phyloP scores from a whole-genome alignment of 75 land plant species.

The Selaginella tamariscina region DNA sequence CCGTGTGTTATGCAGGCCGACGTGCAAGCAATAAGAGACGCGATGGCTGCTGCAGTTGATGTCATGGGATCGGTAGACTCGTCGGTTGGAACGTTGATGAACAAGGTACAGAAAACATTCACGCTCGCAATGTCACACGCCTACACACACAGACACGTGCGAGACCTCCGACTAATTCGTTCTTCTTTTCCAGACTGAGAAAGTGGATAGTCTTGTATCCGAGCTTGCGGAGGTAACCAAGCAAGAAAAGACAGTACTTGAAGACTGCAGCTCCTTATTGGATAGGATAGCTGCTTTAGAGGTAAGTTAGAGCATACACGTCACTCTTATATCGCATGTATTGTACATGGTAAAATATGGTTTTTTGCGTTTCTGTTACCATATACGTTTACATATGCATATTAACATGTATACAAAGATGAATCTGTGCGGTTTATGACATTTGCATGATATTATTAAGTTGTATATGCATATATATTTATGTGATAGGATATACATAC shows the following conservation, averaged over 20 bases:
- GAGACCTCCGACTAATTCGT: background rate
- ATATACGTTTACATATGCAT: background rate
- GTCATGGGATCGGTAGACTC: background rate
- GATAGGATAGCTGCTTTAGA: conserved; percentile 22
- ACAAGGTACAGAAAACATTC: background rate
- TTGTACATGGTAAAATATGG: too few relatives aligned
- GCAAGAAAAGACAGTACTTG: conserved; percentile 15
- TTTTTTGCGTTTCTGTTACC: conserved; percentile 3
- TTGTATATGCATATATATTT: background rate
- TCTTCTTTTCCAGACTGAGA: conserved; percentile 21
- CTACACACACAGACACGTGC: background rate
- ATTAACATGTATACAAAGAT: background rate
- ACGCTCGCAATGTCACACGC: background rate
- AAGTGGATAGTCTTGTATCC: conserved; percentile 13
- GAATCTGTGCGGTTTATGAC: background rate
- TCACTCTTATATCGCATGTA: too few relatives aligned
- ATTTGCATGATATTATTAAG: background rate
- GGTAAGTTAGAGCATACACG: too few relatives aligned
- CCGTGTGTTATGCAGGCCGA: background rate
- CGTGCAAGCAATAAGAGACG: background rate
- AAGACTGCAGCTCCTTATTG: conserved; percentile 19
- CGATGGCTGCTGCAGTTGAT: background rate
- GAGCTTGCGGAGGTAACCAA: conserved; percentile 18
- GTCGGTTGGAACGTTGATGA: background rate
- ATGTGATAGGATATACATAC: too few relatives aligned